Base-by-base conservation (phyloP, 495 filamentous ascomycete species). In the Penicillium bovifimosum region DNA sequence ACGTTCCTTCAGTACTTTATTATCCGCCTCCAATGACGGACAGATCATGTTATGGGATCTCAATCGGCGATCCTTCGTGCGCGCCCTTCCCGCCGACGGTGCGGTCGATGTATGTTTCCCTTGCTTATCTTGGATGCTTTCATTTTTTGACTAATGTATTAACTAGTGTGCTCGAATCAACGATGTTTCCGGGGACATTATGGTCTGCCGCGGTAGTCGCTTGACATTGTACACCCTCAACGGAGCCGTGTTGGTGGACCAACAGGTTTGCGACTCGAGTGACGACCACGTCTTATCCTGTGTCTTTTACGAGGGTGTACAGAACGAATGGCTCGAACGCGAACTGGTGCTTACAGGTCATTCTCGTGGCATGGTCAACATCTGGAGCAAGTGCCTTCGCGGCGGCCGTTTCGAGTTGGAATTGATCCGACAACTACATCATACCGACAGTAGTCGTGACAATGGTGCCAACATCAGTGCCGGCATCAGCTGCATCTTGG, bases 261-360 rank as follows among this genome's bases (percentile, higher is more conserved):
- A 95, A 62, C 82, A 83, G 27, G 80, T 95, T 3, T 90, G 86
- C 48, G 80, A 82, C 5, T 79, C 82, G 7, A 70, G 70, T 9
- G 90, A 93, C 29, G 88, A 93, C 54, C 80, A 71, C 29, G 80
- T 96, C 8, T 71, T 85, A 32, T 83, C 84, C 13, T 96, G 91
- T 57, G 87, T 91, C 10, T 96, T 95, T 67, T 97, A 96, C 73
- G 91, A 98, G 66, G 93, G 93, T 0, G 77, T 82, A 0, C 86
- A 86, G 0, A 96, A 91, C 57, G 93, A 96, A 73, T 97, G 91
- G 87, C 76, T 95, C 0, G 90, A 95, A 72, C 83, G 86, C 32
- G 84, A 87, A 31, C 73, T 98, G 32, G 69, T 96, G 31, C 87
- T 98, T 43, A 97, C 92, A 0, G 93, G 93, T 0, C 95, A 96